Evolutionary conservation across 2,329 filamentous ascomycete genomes (phyloP), one percentile per base, ranked within the genome.

Genomic region (Hansfordia pulvinata): DNA sequence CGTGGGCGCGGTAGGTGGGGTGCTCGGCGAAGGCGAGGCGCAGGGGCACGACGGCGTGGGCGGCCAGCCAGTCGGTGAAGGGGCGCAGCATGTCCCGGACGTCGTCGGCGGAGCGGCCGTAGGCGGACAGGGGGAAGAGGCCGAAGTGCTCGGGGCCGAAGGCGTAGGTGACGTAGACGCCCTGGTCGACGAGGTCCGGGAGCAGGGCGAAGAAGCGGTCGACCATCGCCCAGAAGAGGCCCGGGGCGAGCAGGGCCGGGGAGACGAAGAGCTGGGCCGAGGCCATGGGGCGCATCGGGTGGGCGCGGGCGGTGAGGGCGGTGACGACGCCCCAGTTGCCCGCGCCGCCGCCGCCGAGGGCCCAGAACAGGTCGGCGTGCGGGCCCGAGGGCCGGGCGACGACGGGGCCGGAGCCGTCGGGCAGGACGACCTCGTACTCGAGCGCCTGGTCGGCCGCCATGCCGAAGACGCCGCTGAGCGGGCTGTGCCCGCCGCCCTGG

Each of bases 301-400:
- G 54, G 2, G 61, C 55, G 33, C 62, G 64, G 21, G 62, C 51
- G 0, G 64, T 74, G 43, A 74, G 53, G 2, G 62, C 66, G 10
- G 59, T 44, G 2, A 76, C 65, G 2, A 75, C 53, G 3, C 56
- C 71, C 35, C 64, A 77, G 17, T 58, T 74, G 10, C 69, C 67
- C 7, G 60, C 64, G 2, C 73, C 71, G 1, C 72, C 69, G 4
- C 71, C 70, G 21, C 55, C 54, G 2, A 76, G 46, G 2, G 72
- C 74, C 72, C 71, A 79, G 50, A 69, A 77, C 2, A 78, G 51
- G 27, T 76, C 71, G 0, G 51, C 30, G 35, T 76, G 65, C n/a
- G 49, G 38, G 10, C 40, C 49, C 18, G 60, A 33, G 0, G 38
- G 40, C 1, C 50, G 53, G 4, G 53, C 61, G 0, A 67, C 68